phyloP scores from a whole-genome alignment of 441 rosid genomes.

The Eruca vesicaria region DNA sequence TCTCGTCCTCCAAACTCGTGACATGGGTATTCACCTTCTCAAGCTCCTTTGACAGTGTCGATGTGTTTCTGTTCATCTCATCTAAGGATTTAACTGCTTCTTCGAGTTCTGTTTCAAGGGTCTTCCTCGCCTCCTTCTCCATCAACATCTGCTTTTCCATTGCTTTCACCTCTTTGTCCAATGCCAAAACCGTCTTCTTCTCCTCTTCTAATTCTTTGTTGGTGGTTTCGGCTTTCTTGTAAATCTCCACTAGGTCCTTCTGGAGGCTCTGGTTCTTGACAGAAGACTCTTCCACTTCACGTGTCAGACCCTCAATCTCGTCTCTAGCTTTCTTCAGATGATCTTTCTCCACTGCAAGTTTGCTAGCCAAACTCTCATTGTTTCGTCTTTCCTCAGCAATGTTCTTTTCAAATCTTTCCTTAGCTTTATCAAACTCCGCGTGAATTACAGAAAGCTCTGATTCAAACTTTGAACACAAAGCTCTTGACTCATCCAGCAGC shows the following conservation, averaged over 20 bases:
- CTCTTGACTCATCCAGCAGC: conserved; percentile 52
- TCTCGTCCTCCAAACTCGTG: conserved; percentile 72
- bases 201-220: conserved; percentile 63
- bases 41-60: conserved; percentile 61
- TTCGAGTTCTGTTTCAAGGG: conserved; percentile 75
- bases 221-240: conserved; percentile 54
- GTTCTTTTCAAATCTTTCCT: conserved; percentile 38
- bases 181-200: conserved; percentile 44
- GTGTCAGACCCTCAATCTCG: conserved; percentile 45
- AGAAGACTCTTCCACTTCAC: conserved; percentile 45
- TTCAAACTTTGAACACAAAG: conserved; percentile 52
- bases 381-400: conserved; percentile 50
- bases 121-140: conserved; percentile 65
- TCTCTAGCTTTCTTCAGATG: conserved; percentile 49
- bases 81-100: conserved; percentile 88
- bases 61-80: conserved; percentile 70
- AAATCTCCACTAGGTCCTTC: conserved; percentile 63
- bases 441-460: conserved; percentile 55
- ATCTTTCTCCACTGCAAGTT: conserved; percentile 55
- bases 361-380: conserved; percentile 42
- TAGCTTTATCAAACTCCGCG: conserved; percentile 53
- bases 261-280: conserved; percentile 56
- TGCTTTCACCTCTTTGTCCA: conserved; percentile 59
- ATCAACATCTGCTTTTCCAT: conserved; percentile 63
- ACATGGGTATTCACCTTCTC: conserved; percentile 58